Base-by-base conservation (phyloP, 1,284 basidiomycete species). In the Tylopilus sp. region DNA sequence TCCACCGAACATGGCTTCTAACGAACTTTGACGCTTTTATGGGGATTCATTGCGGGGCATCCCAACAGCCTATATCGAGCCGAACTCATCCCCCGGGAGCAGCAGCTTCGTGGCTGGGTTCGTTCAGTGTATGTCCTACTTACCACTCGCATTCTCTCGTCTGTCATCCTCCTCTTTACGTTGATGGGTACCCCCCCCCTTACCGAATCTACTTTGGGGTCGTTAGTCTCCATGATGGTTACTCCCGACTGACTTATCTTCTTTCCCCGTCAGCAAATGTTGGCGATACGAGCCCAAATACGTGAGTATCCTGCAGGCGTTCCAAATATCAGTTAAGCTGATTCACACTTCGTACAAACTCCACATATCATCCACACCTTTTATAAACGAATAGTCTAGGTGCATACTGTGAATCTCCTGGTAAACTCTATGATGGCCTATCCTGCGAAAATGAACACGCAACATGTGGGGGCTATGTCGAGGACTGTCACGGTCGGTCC, bases 231-330 rank as follows among this genome's bases (percentile, higher is more conserved):
- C 7, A 5, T 46, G 9, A 10, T 35, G 34, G 34, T 9, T 33
- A n/a, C 8, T 10, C n/a, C 31, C 15, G 10, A 18, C 41, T 61
- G 36, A 60, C 20, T 0, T 14, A 12, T 3, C 34, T 49, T 52
- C 35, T 21, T 43, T 35, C 10, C 26, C 51, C 31, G 15, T n/a
- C 15, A 86, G 84, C 85, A 17, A 87, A 86, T 54, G 85, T 89
- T 26, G 87, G 87, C 3, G 87, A 89, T 60, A 86, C 83, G 8
- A 83, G 75, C 55, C 86, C 86, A 6, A 89, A 89, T 62, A 88
- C 83, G 83, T 85, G 53, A 61, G 83, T 73, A n/a, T 43, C 18
- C 30, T 7, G 20, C 24, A 38, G 9, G 1, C n/a, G 34, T 7
- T 17, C 24, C 18, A 10, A 12, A 14, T 9, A 6, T 4, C 17